phyloP scores from a whole-genome alignment of 1,139 yeast genomes.

The Saccharomycopsis hybrid region DNA sequence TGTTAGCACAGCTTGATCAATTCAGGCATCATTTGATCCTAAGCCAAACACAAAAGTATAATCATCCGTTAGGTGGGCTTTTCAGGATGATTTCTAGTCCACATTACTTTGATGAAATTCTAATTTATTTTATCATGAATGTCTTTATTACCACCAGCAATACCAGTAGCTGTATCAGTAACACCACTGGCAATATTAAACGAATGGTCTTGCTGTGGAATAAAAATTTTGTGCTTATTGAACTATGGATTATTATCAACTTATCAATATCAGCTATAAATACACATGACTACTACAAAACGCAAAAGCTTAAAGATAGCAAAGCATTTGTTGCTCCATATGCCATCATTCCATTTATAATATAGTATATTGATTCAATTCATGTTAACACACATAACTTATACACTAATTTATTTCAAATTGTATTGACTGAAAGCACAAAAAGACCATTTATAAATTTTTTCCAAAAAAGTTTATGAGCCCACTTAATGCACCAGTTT shows the following conservation, averaged over 20 bases:
- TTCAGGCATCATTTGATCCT: slow-evolving; percentile 51
- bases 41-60: slow-evolving; percentile 57
- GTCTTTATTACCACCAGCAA: too few species aligned
- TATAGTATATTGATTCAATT: too few species aligned
- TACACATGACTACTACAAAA: slow-evolving; percentile 46
- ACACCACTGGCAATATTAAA: too few species aligned
- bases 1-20: slow-evolving; percentile 49
- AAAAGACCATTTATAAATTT: slow-evolving; percentile 1
- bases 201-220: too few species aligned
- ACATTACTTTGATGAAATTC: slow-evolving; percentile 73
- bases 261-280: slow-evolving; percentile 59
- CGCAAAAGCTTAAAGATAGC: slow-evolving; percentile 26
- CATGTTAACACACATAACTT: too few species aligned
- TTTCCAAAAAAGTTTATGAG: slow-evolving; percentile 14
- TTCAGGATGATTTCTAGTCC: slow-evolving; percentile 60
- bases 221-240: slow-evolving; percentile 26
- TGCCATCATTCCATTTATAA: slow-evolving; percentile 36
- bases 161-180: too few species aligned
- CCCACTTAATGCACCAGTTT: slow-evolving; percentile 11
- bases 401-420: too few species aligned
- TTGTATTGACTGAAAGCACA: too few species aligned
- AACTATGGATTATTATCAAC: slow-evolving; percentile 56
- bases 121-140: slow-evolving; percentile 43
- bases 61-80: slow-evolving; percentile 49
- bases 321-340: slow-evolving; percentile 27